These are phyloP conservation scores for Spongiforma sp. DNA, from an alignment of 1,284 basidiomycete species.

Conservation along the genomic window DNA sequence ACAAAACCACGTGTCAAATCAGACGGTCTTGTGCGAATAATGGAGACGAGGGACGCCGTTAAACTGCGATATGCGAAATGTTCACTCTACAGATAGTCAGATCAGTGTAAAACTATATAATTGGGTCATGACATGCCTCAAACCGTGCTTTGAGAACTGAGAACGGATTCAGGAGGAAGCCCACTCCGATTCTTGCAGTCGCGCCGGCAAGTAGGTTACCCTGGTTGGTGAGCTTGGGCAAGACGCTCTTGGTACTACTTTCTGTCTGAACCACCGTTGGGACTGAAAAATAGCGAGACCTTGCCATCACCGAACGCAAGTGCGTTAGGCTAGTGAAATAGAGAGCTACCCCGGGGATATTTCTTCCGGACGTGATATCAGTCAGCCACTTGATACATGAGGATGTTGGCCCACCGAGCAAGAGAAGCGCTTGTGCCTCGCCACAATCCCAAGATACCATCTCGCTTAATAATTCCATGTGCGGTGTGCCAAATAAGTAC, in stretches of 20 bases:
- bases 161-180: slow-evolving; percentile 91
- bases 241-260: slow-evolving; percentile 52
- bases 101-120: background rate
- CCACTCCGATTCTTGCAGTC: slow-evolving; percentile 83
- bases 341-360: slow-evolving; percentile 91
- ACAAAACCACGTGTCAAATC: slow-evolving; percentile 90
- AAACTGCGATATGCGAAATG: slow-evolving; percentile 79
- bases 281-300: slow-evolving; percentile 64
- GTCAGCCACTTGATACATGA: background rate
- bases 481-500: slow-evolving; percentile 54
- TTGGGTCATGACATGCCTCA: slow-evolving; percentile 65
- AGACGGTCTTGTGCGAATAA: slow-evolving; percentile 75
- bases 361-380: slow-evolving; percentile 57
- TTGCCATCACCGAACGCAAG: slow-evolving; percentile 73
- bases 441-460: slow-evolving; percentile 81
- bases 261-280: slow-evolving; percentile 31
- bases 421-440: slow-evolving; percentile 86
- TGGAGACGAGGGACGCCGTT: slow-evolving; percentile 60
- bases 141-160: slow-evolving; percentile 95
- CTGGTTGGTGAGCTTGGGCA: slow-evolving; percentile 77
- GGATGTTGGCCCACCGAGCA: slow-evolving; percentile 54
- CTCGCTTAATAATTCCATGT: slow-evolving; percentile 60
- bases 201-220: slow-evolving; percentile 95
- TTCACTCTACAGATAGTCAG: slow-evolving; percentile 62
- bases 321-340: slow-evolving; percentile 91